phyloP scores from a whole-genome alignment of 2,329 filamentous ascomycete species.

The Pyricularia sp. region DNA sequence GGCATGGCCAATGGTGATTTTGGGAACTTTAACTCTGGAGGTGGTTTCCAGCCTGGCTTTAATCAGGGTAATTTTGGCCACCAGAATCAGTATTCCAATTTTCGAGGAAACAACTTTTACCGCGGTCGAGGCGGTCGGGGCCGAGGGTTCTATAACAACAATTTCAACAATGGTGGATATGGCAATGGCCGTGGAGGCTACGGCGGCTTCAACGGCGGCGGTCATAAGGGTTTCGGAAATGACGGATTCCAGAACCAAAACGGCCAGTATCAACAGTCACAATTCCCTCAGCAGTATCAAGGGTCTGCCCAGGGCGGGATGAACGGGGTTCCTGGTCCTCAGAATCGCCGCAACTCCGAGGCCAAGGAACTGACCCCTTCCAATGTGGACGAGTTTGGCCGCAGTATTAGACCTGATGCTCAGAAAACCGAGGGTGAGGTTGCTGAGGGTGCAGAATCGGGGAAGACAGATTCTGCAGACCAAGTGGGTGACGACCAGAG shows the following conservation, averaged over 20 bases:
- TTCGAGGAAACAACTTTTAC: slow-evolving; percentile 39
- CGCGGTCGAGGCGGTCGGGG: slow-evolving; percentile 51
- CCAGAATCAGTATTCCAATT: slow-evolving; percentile 67
- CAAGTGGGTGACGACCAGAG: slow-evolving; percentile 1
- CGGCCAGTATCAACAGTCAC: slow-evolving; percentile 12
- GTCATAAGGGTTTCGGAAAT: slow-evolving; percentile 16
- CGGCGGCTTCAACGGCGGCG: slow-evolving; percentile 22
- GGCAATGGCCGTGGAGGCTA: slow-evolving; percentile 44
- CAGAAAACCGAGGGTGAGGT: slow-evolving; percentile 7
- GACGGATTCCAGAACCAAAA: slow-evolving; percentile 16
- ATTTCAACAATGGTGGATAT: slow-evolving; percentile 13
- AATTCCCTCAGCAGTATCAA: not conserved
- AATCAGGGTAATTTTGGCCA: slow-evolving; percentile 76
- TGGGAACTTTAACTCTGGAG: slow-evolving; percentile 55
- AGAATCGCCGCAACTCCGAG: not conserved
- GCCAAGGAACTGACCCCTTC: slow-evolving; percentile 4
- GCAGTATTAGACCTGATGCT: slow-evolving; percentile 12
- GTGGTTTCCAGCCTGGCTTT: slow-evolving; percentile 62
- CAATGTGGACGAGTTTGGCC: slow-evolving; percentile 19
- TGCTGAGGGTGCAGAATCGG: slow-evolving; percentile 5
- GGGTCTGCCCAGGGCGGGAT: slow-evolving; percentile 1
- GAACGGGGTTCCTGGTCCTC: not conserved
- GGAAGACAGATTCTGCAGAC: slow-evolving; percentile 1
- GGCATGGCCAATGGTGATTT: slow-evolving; percentile 71
- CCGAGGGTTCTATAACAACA: slow-evolving; percentile 38